Base-by-base conservation (phyloP, 2,329 filamentous ascomycete genomes). In the Lithohypha guttulata region DNA sequence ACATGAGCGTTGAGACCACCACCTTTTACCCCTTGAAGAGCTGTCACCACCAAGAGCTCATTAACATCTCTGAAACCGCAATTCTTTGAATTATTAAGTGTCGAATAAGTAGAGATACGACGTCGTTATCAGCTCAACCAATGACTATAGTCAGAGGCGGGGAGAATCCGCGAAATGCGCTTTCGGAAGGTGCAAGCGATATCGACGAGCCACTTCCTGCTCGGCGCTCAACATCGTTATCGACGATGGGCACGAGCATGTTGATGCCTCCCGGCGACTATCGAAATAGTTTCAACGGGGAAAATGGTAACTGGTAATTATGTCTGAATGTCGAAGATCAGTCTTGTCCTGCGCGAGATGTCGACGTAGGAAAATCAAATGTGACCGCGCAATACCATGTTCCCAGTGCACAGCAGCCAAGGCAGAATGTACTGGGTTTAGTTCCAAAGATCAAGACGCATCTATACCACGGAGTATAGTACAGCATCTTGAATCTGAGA, bases 401-500 rank as follows among this genome's bases (percentile, higher is more conserved):
- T 50, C 51, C 15, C 55, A 55, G 39, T 58, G 55, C 39, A 39
- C 51, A 3, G 43, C 43, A 36, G 50, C 51, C 13, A 52, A 52
- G 34, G 45, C 47, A 8, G 46, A 44, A 7, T 58, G 56, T 38
- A 55, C 53, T 1, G 55, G 56, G 18, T 55, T 52, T 34, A 54
- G 50, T 32, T 52, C 51, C 13, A 47, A 52, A 31, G 48, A 53
- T 13, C 44, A 52, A 33, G 51, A 52, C 29, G 44, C 49, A 25
- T 49, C 42, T 20, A 48, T 58, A 6, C 56, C 56, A 3, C 51
- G 56, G 32, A 58, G 55, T 42, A 56, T 59, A 9, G 55, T 59
- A 14, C 55, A 57, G 42, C 51, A 55, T 45, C 49, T 59, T 2
- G 56, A 58, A 41, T 46, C 53, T 10, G 55, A 59, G 45, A 57